Base-by-base conservation (phyloP, 2,329 filamentous ascomycete genomes). In the Xylariaceae sp. region DNA sequence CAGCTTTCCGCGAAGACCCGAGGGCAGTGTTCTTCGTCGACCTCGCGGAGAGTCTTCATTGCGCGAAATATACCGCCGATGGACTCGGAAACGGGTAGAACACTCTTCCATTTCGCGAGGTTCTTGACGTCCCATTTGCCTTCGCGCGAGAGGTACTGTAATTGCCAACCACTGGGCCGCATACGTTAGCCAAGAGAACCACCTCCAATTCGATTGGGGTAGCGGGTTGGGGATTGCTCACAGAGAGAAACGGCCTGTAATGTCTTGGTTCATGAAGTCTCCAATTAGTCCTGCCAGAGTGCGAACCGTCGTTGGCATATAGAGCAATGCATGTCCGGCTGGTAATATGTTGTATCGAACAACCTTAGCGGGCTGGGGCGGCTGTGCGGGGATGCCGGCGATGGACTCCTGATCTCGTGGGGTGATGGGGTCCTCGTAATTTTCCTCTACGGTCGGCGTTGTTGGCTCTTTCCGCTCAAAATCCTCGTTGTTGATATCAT, bases 51-150 rank as follows among this genome's bases (percentile, higher is more conserved):
- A 0, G 95, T 98, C 75, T 98, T 97, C 82, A 97, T 89, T 2
- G 91, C 93, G 21, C 90, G 86, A 70, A 97, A 97, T 3, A 92
- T 79, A 14, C 85, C 85, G 0, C 83, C 90, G 57, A 98, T 95
- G 2, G 88, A 86, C 1, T 83, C 81, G 0, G 90, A 96, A 1
- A 96, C 90, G 0, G 92, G 89, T 1, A 78, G 74, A 0, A 96
- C 89, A 18, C 85, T 86, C 71, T 90, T 84, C 93, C 93, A 98
- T 70, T 98, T 98, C 56, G 84, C 86, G 10, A 97, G 80, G 68
- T 98, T 98, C 76, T 98, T 98, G 64, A 98, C 91, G 69, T 97
- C 93, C 93, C 93, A 98, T 75, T 98, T 98, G 2, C 93, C 93
- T 64, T 92, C 90, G 1, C 89, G 91, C 2, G 89, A 91, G 20